Percentiles rank a stretch among this genome's conserved stretches.
phyloP scores from a whole-genome alignment of 495 filamentous ascomycete genomes.

The Penicillium cosmopolitanum region DNA sequence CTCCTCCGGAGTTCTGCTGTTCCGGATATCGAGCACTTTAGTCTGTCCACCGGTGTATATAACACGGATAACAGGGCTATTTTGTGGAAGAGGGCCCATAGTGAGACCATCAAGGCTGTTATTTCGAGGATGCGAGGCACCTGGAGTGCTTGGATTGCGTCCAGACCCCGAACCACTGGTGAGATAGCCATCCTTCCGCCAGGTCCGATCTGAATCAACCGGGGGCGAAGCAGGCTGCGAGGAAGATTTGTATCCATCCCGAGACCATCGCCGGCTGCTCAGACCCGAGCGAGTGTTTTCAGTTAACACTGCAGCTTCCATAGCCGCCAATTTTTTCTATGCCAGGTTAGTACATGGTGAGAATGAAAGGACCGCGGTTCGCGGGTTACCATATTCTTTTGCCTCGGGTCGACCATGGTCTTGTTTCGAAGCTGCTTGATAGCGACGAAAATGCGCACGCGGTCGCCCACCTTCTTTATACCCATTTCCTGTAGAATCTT shows the following conservation, averaged over 20 bases:
- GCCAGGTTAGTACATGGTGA: constrained; percentile 18
- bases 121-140: constrained; percentile 56
- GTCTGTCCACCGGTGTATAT: constrained; percentile 91
- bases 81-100: constrained; percentile 76
- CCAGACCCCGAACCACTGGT: constrained; percentile 51
- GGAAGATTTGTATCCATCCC: constrained; percentile 54
- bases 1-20: constrained; percentile 87
- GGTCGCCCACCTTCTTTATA: constrained; percentile 96
- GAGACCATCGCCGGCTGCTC: constrained; percentile 74
- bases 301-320: constrained; percentile 56
- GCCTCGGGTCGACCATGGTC: constrained; percentile 80
- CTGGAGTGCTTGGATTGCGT: constrained; percentile 51
- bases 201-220: constrained; percentile 40
- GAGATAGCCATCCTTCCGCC: constrained; percentile 58
- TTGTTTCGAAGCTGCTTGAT: constrained; percentile 92
- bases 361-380: neutral
- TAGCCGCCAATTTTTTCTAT: constrained; percentile 49
- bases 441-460: constrained; percentile 88
- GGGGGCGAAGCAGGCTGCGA: constrained; percentile 77
- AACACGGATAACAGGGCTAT: constrained; percentile 83
- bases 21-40: constrained; percentile 85
- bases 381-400: constrained; percentile 77
- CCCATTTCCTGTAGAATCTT: constrained; percentile 96
- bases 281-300: constrained; percentile 68
- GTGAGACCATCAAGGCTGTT: constrained; percentile 79